phyloP scores from a whole-genome alignment of 805 yeast species.

The Metschnikowia lachancei region DNA sequence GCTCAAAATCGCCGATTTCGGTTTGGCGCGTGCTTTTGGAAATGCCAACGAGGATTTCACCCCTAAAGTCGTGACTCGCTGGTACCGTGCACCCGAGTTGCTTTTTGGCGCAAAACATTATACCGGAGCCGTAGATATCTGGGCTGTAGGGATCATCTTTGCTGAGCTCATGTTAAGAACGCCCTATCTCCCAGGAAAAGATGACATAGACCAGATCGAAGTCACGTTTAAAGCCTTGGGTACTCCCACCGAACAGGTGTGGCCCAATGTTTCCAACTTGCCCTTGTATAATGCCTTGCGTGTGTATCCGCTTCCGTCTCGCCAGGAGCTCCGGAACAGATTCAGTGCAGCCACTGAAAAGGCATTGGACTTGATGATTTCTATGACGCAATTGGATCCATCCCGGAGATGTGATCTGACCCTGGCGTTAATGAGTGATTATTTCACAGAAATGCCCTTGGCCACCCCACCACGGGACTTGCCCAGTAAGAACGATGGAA shows the following conservation, averaged over 20 bases:
- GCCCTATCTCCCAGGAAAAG: conserved; percentile 91
- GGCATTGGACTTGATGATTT: conserved; percentile 72
- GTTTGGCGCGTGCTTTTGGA: conserved; percentile 83
- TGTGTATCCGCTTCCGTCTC: conserved; percentile 79
- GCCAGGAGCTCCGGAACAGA: conserved; percentile 74
- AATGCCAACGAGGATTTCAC: conserved; percentile 72
- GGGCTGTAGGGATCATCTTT: conserved; percentile 62
- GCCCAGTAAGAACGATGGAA: conserved; percentile 46
- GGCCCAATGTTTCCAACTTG: conserved; percentile 86
- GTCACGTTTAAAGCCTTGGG: conserved; percentile 96
- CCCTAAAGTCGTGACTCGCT: conserved; percentile 92
- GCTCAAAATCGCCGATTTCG: conserved; percentile 95
- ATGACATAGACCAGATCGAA: conserved; percentile 84
- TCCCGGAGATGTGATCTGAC: conserved; percentile 63
- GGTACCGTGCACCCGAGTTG: conserved; percentile 86
- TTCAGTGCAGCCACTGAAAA: conserved; percentile 88
- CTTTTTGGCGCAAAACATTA: conserved; percentile 46
- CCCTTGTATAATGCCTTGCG: conserved; percentile 73
- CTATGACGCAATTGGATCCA: conserved; percentile 77
- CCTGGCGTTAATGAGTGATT: conserved; percentile 61
- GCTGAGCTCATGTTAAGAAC: conserved; percentile 94
- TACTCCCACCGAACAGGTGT: conserved; percentile 85
- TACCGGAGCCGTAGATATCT: conserved; percentile 44
- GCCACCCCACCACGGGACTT: conserved; percentile 67
- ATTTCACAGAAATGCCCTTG: conserved; percentile 68